Percentiles rank a stretch among this genome's conserved stretches.
Evolutionary conservation across 495 filamentous ascomycete genomes (phyloP).

Genomic region (Annulohypoxylon stygium): DNA sequence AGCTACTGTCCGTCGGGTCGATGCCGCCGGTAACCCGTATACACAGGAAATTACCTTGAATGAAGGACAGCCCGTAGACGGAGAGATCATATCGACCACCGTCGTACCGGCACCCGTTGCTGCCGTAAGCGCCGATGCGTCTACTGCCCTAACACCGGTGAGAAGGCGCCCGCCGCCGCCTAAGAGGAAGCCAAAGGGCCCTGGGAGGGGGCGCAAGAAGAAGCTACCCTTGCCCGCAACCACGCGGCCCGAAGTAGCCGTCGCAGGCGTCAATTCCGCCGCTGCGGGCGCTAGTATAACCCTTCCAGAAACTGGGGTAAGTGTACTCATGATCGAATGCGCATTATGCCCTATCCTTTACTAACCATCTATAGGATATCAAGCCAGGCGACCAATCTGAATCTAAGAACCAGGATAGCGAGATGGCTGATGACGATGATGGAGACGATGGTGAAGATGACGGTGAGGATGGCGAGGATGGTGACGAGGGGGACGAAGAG

Average conservation of each 20-base stretch:
- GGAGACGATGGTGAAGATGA: slow-evolving; percentile 58
- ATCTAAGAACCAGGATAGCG: slow-evolving; percentile 56
- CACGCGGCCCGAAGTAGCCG: slow-evolving; percentile 55
- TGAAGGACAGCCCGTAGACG: slow-evolving; percentile 84
- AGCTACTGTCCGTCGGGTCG: slow-evolving; percentile 80
- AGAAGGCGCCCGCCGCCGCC: slow-evolving; percentile 78
- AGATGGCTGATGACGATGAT: slow-evolving; percentile 66
- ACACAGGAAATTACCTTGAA: slow-evolving; percentile 84
- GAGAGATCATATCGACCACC: slow-evolving; percentile 76
- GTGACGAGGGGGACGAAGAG: slow-evolving; percentile 54
- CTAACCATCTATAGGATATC: slow-evolving; percentile 58
- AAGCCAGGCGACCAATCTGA: slow-evolving; percentile 59
- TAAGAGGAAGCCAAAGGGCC: slow-evolving; percentile 78
- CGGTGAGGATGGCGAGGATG: slow-evolving; percentile 52
- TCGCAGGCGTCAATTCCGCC: slow-evolving; percentile 48
- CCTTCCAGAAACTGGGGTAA: slow-evolving; percentile 34
- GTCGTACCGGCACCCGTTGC: slow-evolving; percentile 56
- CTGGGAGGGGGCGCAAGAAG: slow-evolving; percentile 76
- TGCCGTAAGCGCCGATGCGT: slow-evolving; percentile 43
- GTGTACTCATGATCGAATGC: slow-evolving; percentile 37
- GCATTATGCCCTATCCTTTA: slow-evolving; percentile 45
- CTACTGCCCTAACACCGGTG: slow-evolving; percentile 53
- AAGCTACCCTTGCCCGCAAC: slow-evolving; percentile 63
- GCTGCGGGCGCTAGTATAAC: slow-evolving; percentile 33
- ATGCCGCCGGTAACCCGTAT: slow-evolving; percentile 81